Conservation (phyloP, 345 rosid genomes). For the Mercurialis annua region DNA sequence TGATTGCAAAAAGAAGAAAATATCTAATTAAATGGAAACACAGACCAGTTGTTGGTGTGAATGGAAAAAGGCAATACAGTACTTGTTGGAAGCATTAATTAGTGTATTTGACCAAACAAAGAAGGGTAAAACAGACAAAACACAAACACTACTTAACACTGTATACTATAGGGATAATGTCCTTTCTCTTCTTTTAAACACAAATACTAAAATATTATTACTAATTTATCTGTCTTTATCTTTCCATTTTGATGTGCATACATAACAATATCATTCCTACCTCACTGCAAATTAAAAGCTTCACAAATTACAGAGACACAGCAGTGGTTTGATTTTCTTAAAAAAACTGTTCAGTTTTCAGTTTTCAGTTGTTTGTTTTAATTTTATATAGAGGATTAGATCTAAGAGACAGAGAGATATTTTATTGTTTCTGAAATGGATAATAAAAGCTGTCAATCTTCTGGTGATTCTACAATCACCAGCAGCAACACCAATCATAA, state of each 20-base stretch:
- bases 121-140: not conserved
- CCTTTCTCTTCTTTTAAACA: no score
- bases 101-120: conserved; percentile 1
- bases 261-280: not conserved
- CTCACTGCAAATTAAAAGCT: not conserved
- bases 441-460: conserved; percentile 51
- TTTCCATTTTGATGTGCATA: no score
- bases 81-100: not conserved
- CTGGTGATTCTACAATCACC: conserved; percentile 40
- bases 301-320: not conserved
- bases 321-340: no score
- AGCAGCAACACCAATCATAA: conserved; percentile 9
- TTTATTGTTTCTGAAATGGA: conserved; percentile 37
- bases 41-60: not conserved
- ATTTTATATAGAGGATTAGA: no score
- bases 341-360: no score
- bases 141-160: not conserved
- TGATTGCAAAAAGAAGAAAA: not conserved
- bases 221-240: no score
- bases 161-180: no score
- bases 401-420: conserved; percentile 15
- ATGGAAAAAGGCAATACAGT: not conserved
- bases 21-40: not conserved
- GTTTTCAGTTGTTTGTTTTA: no score
- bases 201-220: no score